These are phyloP conservation scores for Sporodiniella umbellata DNA, from an alignment of 371 early-diverging fungal genomes.

Conservation along the genomic window DNA sequence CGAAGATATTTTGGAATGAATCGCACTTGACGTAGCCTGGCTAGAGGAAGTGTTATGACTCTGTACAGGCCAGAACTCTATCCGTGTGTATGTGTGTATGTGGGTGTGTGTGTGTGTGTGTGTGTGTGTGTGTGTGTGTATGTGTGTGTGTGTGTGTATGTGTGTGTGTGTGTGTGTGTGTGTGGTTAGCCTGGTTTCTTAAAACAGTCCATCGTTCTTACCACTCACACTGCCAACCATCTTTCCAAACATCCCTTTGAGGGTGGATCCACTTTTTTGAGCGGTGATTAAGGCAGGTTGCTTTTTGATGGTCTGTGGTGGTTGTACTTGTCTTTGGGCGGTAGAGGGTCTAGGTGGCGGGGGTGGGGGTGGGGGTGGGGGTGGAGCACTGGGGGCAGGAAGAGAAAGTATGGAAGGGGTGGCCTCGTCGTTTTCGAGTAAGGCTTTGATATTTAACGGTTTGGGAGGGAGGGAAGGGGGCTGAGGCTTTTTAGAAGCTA, in stretches of 20 bases:
- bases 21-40: slow-evolving; percentile 1
- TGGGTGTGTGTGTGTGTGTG: no score
- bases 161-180: no score
- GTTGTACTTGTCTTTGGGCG: slow-evolving; percentile 6
- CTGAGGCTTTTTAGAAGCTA: slow-evolving; percentile 8
- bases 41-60: slow-evolving; percentile 3
- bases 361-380: slow-evolving; percentile 25
- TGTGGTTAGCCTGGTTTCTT: no score
- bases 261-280: slow-evolving; percentile 33
- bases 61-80: slow-evolving; percentile 22
- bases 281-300: slow-evolving; percentile 3
- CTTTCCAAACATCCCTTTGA: slow-evolving; percentile 63
- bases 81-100: not conserved
- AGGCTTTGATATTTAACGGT: slow-evolving; percentile 1
- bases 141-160: no score
- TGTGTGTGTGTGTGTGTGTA: no score
- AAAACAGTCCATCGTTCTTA: no score
- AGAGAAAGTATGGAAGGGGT: not conserved
- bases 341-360: slow-evolving; percentile 24
- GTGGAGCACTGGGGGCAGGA: slow-evolving; percentile 17
- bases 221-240: slow-evolving; percentile 54
- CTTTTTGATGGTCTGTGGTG: not conserved
- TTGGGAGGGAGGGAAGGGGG: slow-evolving; percentile 25
- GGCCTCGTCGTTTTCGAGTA: not conserved
- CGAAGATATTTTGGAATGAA: slow-evolving; percentile 63